Evolutionary conservation across 257 asterid genomes (phyloP).

Genomic region (Solanum gracilifrons): DNA sequence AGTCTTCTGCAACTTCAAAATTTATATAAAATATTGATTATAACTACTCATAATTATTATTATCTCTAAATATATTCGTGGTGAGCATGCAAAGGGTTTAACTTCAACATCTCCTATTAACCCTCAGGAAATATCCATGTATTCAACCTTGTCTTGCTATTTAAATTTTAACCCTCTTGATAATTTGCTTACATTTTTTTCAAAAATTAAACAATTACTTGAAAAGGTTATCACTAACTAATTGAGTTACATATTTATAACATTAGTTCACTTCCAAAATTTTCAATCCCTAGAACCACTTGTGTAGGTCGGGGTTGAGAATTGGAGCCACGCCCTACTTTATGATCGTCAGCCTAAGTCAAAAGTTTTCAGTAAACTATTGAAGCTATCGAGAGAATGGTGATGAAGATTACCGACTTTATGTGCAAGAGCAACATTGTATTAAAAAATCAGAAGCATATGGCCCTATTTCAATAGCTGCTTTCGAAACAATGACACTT

Average conservation of each 20-base stretch:
- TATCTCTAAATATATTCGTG: neutral
- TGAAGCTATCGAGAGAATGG: neutral
- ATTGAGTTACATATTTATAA: neutral
- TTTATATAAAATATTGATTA: neutral
- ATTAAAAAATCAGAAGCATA: neutral
- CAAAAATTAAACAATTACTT: neutral
- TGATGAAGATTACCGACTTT: neutral
- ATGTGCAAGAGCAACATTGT: neutral
- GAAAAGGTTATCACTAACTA: neutral
- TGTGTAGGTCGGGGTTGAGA: neutral
- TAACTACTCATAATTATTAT: neutral
- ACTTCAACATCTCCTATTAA: neutral
- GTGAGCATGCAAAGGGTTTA: neutral
- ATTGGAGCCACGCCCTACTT: neutral
- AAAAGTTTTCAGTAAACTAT: neutral
- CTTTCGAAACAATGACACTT: neutral
- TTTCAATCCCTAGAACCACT: neutral
- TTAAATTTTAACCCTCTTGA: neutral
- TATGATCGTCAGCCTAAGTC: neutral
- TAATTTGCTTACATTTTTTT: neutral
- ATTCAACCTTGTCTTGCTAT: neutral
- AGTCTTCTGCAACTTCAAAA: no score
- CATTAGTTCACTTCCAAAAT: neutral
- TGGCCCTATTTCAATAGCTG: neutral
- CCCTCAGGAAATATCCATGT: neutral